Evolutionary conservation across 129 eudicot genomes (phyloP).

Genomic region (Lonicera japonica): DNA sequence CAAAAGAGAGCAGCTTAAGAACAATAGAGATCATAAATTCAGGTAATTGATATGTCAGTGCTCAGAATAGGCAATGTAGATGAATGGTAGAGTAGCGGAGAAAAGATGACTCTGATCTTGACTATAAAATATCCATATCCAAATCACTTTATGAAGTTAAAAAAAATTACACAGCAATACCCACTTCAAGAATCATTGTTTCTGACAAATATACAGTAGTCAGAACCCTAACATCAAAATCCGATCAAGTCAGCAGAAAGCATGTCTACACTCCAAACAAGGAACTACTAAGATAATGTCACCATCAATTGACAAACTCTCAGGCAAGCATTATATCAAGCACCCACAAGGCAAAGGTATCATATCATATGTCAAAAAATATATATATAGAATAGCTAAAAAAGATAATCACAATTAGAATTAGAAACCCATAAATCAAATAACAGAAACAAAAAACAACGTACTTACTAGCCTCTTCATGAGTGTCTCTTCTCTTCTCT

Average conservation of each 20-base stretch:
- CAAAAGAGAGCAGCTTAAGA: not conserved
- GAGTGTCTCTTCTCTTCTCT: conserved; percentile 25
- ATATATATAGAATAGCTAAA: not conserved
- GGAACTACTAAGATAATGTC: not conserved
- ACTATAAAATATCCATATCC: not conserved
- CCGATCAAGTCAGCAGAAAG: not conserved
- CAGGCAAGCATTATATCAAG: not conserved
- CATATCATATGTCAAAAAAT: conserved; percentile 9
- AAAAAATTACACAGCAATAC: conserved; percentile 1
- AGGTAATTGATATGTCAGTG: not conserved
- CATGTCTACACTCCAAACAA: too few relatives aligned
- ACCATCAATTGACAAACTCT: not conserved
- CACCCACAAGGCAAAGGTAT: conserved; percentile 6
- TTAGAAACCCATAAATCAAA: too few relatives aligned
- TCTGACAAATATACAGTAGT: not conserved
- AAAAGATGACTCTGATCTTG: not conserved
- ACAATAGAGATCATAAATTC: not conserved
- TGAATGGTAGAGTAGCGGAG: not conserved
- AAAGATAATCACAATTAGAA: conserved; percentile 11
- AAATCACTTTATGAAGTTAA: not conserved
- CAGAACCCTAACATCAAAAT: not conserved
- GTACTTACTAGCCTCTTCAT: conserved; percentile 98
- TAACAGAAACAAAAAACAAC: conserved; percentile 49
- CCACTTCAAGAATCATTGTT: not conserved
- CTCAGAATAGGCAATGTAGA: not conserved